Evolutionary conservation across 805 yeast genomes (phyloP), one percentile per base, ranked within the genome.

Genomic region (Candida namnaoensis): DNA sequence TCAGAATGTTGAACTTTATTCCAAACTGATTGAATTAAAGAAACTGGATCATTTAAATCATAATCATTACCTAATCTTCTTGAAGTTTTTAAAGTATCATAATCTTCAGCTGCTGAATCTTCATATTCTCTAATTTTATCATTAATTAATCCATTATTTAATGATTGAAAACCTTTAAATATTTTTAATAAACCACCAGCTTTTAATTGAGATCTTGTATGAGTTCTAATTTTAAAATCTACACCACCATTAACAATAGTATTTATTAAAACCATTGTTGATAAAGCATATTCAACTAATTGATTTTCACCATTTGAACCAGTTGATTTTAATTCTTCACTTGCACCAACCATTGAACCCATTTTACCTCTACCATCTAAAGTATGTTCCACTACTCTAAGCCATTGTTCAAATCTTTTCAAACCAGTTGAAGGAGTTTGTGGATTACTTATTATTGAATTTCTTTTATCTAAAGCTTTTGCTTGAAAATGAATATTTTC

Each of bases 261-360:
- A 50, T 80, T 79, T 32, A 88, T 66, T 35, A 91, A 68, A 34
- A 85, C 72, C 67, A 88, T 66, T 0, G 95, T 79, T 3, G 85
- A 69, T 39, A 82, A 62, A 13, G 83, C 72, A 58, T 85, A 90
- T 43, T 88, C 95, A 45, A 74, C 63, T 25, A 87, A 63, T 42
- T 79, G 76, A 41, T 71, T 71, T 53, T 85, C 91, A 25, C 78
- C 72, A 39, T 71, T 70, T 30, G 72, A 66, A 12, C 71, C 70
- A 25, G 62, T 63, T 5, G 57, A 52, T 44, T 78, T 80, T 41
- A 78, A 72, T 49, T 91, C 97, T 9, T 82, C 93, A 44, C 87
- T 81, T 0, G 96, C 95, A 2, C 97, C 97, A 8, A 91, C 98
- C 52, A 82, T 61, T 1, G 96, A 86, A 10, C 96, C 96, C 73